phyloP scores from a whole-genome alignment of 345 rosid species.

The Salix udensis region DNA sequence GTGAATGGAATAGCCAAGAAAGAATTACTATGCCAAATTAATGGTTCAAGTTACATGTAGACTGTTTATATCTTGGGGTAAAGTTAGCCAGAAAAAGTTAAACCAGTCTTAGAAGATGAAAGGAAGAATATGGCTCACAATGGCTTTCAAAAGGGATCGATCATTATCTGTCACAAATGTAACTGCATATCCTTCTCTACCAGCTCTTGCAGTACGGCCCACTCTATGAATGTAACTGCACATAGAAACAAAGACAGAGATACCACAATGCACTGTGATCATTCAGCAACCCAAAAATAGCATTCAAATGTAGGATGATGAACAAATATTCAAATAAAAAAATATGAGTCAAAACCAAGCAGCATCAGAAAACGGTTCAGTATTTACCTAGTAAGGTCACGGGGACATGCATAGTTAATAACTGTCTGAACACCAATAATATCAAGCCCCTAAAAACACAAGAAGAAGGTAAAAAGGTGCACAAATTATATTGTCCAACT shows the following conservation, averaged over 20 bases:
- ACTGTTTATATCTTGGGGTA: background rate
- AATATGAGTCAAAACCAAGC: background rate
- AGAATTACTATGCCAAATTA: background rate
- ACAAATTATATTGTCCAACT: background rate
- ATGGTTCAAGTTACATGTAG: background rate
- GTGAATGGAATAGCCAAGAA: background rate
- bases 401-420: conserved; percentile 93
- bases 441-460: conserved; percentile 70
- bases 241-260: conserved; percentile 7
- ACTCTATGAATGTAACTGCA: conserved; percentile 92
- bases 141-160: conserved; percentile 84
- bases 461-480: background rate
- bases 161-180: conserved; percentile 89
- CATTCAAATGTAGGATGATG: background rate
- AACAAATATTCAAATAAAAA: background rate
- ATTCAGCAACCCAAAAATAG: background rate
- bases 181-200: conserved; percentile 95
- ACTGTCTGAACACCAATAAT: conserved; percentile 95
- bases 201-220: conserved; percentile 98
- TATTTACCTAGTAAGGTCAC: conserved; percentile 81
- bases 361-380: background rate
- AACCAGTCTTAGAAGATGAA: conserved; percentile 1
- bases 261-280: background rate
- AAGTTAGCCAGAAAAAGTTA: background rate
- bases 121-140: conserved; percentile 48